A percentile compares a stretch with the other conserved stretches of the same genome.
Conservation (phyloP, 495 filamentous ascomycete species). For the Chaetomium fimeti region DNA sequence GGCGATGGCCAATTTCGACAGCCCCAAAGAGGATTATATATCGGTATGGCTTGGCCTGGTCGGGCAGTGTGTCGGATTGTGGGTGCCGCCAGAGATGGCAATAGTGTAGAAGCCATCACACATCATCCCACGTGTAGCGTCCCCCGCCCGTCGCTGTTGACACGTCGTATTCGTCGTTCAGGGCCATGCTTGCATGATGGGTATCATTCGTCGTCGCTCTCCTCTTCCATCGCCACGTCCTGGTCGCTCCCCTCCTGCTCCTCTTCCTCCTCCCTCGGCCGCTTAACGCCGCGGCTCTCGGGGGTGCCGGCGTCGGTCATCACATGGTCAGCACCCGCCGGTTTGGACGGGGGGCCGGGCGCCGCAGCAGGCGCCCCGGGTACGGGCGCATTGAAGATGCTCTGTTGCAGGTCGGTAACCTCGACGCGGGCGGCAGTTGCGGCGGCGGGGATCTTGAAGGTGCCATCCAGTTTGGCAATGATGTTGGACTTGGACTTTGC, state of each 20-base stretch:
- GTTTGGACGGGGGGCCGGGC: constrained; percentile 43
- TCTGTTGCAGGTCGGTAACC: constrained; percentile 74
- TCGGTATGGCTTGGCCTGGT: constrained; percentile 78
- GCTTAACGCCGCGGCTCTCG: constrained; percentile 57
- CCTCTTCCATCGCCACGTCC: constrained; percentile 58
- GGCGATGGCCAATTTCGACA: constrained; percentile 60
- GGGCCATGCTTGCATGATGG: not conserved
- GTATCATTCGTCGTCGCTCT: constrained; percentile 56
- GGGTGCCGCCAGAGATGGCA: constrained; percentile 61
- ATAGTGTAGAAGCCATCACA: constrained; percentile 16
- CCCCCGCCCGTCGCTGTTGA: not conserved
- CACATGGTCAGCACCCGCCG: constrained; percentile 40
- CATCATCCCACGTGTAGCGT: not conserved
- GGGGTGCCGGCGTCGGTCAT: constrained; percentile 47
- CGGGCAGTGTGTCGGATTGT: constrained; percentile 68
- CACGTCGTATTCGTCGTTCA: not conserved
- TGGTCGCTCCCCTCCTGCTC: constrained; percentile 63
- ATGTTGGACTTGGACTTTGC: constrained; percentile 82
- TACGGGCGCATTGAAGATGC: constrained; percentile 71
- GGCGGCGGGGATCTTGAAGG: constrained; percentile 63
- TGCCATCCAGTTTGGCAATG: constrained; percentile 86
- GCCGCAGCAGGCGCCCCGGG: constrained; percentile 47
- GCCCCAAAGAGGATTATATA: constrained; percentile 65
- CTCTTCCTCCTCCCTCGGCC: constrained; percentile 59
- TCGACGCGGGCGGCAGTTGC: constrained; percentile 54